Base-by-base conservation (phyloP, 441 rosid genomes). In the Macaranga tanarius region DNA sequence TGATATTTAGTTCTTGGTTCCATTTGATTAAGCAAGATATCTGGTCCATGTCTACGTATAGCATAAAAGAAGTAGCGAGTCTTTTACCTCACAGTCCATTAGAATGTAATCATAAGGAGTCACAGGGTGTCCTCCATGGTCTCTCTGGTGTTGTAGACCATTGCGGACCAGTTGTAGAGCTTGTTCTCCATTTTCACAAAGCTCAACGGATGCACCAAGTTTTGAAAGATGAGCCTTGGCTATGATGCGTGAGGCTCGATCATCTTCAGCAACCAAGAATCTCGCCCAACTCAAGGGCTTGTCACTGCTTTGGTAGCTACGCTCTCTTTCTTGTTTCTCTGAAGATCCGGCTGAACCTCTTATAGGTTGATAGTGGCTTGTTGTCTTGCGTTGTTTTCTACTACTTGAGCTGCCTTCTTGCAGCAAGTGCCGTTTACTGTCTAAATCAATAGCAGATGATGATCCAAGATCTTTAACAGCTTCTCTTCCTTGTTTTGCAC, bases 21-120 rank as follows among this genome's bases (percentile, higher is more conserved):
- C 47, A 52, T 4, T 12, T 48, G 12, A 48, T 2, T 15, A 48
- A 48, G 52, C 52, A 48, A 44, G 8, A 3, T 11, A 15, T 4
- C 6, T 11, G 19, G 5, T 11, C 6, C 31, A 10, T 56, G 60
- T 1, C 2, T 3, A 19, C 9, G 1, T 15, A 34, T 34, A 34
- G 6, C 38, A 34, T 34, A 34, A 34, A 34, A 34, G 38, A 34
- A 7, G 17, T 25, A 17, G 44, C 4, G 10, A 23, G 13, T 23
- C 26, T 56, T 26, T 82, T 84, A 94, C 97, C 95, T 88, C 79
- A 51, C 96, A 91, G 47, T 93, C 98, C 96, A 91, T 93, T 52
- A 93, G 57, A 69, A 93, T 81, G 73, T 72, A 90, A 75, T 90
- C 90, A 56, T 84, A 90, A 34, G 94, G 95, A 67, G 70, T 82